Conservation (phyloP, 306 rosid species). For the Vachellia collinsii region DNA sequence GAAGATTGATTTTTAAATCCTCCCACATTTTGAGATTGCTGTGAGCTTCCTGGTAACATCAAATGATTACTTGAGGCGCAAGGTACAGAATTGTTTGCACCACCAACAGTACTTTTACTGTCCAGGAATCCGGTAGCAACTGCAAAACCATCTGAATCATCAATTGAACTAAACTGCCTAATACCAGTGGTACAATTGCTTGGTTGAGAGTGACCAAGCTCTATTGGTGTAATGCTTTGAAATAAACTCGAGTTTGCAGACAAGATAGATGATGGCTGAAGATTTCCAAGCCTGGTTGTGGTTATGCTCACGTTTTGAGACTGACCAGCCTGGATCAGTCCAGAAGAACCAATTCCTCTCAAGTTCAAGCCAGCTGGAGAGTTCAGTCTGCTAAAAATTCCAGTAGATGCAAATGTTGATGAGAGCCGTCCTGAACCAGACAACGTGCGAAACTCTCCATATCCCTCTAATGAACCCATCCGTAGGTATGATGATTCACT, state of each 20-base stretch:
- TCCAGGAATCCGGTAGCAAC: constrained; percentile 51
- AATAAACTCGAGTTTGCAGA: constrained; percentile 50
- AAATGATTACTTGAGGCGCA: constrained; percentile 46
- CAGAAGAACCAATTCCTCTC: constrained; percentile 57
- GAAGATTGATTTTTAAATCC: constrained; percentile 52
- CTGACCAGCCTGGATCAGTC: constrained; percentile 42
- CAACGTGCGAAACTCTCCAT: constrained; percentile 48
- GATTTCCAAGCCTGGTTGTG: constrained; percentile 50
- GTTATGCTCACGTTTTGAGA: constrained; percentile 48
- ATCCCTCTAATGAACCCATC: constrained; percentile 52
- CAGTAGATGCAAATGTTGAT: constrained; percentile 58
- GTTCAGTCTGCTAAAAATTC: constrained; percentile 54
- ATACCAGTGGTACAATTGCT: constrained; percentile 46
- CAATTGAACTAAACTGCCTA: constrained; percentile 50
- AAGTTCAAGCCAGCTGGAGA: constrained; percentile 51
- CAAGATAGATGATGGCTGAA: constrained; percentile 42
- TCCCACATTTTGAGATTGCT: constrained; percentile 38
- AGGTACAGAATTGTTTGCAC: constrained; percentile 47
- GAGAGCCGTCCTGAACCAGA: constrained; percentile 53
- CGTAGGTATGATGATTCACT: constrained; percentile 53
- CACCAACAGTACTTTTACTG: constrained; percentile 38
- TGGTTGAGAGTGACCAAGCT: constrained; percentile 61
- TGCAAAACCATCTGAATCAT: constrained; percentile 50
- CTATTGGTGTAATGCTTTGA: constrained; percentile 56
- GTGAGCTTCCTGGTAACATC: constrained; percentile 57